Evolutionary conservation across 805 yeast genomes (phyloP), one percentile per base, ranked within the genome.

Genomic region (Pichia insulana): DNA sequence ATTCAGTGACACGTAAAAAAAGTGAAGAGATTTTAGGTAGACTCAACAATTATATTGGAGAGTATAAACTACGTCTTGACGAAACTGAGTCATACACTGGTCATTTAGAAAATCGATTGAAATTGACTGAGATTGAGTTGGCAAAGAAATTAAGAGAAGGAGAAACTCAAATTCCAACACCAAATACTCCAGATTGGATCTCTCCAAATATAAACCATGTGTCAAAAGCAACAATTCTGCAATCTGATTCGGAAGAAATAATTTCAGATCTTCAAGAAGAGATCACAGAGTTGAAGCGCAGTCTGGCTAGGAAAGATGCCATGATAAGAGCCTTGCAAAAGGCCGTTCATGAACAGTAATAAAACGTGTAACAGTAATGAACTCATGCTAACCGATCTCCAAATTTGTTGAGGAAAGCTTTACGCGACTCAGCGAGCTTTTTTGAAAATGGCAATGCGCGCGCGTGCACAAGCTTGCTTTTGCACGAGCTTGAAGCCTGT

Each of bases 271-370:
- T 79, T 50, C 80, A 74, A 44, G 85, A 78, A 37, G 90, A 83
- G 53, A 74, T 88, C 12, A 52, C 62, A 37, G 86, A 79, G 39
- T 65, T 89, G 50, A 71, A 73, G 51, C 80, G 76, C 39, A 68
- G 73, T 35, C 54, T 84, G 31, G 70, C 73, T 36, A 84, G 83
- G 48, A 88, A 87, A 58, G 95, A 87, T 51, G 78, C 79, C 36
- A 80, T 88, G 49, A 83, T 88, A 44, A 76, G 73, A 46, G 87
- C 90, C 1, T 64, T 87, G 4, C 50, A 48, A 30, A 32, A 45
- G 7, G 43, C 35, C 16, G 41, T 36, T 27, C 5, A 28, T 36
- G 31, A 28, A 4, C 7, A 22, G 8, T 22, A 22, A 22, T 22
- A 6, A 6, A 22, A 22, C 8, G 25, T 22, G 8, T 22, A 22